A percentile compares a stretch with the other conserved stretches of the same genome.
Evolutionary conservation across 805 yeast genomes (phyloP).

Genomic region (Isabelozyma heimii): DNA sequence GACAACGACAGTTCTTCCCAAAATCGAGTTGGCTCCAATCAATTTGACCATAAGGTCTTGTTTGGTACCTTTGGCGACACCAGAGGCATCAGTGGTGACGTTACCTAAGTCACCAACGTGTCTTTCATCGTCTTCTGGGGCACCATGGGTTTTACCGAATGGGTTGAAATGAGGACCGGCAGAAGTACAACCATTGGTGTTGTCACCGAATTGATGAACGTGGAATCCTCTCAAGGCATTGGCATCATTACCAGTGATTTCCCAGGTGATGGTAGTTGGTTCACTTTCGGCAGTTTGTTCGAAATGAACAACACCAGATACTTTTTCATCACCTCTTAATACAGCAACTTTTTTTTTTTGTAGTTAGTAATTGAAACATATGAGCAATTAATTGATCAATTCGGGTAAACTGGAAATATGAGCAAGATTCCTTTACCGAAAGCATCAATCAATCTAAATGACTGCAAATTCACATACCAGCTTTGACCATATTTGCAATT

Average conservation of each 20-base stretch:
- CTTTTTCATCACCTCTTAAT: constrained; percentile 90
- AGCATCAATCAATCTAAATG: background rate
- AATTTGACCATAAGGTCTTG: constrained; percentile 76
- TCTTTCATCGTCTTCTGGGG: constrained; percentile 76
- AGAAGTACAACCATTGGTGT: constrained; percentile 98
- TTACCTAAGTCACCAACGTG: constrained; percentile 98
- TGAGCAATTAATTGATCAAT: background rate
- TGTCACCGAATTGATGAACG: constrained; percentile 96
- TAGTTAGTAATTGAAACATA: background rate
- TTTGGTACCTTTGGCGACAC: constrained; percentile 88
- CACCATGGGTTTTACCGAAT: constrained; percentile 84
- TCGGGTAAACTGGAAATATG: background rate
- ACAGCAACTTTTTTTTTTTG: constrained; percentile 66
- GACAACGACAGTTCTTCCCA: constrained; percentile 94
- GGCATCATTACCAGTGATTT: constrained; percentile 84
- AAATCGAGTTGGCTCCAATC: constrained; percentile 80
- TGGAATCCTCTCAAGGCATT: constrained; percentile 96
- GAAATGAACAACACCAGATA: constrained; percentile 82
- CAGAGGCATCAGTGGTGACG: constrained; percentile 79
- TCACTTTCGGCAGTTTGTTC: constrained; percentile 77
- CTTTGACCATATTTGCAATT: constrained; percentile 52
- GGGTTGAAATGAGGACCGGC: constrained; percentile 98
- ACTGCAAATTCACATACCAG: constrained; percentile 46
- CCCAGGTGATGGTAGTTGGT: constrained; percentile 86
- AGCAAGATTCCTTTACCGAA: background rate